A percentile compares a stretch with the other conserved stretches of the same genome.
phyloP scores from a whole-genome alignment of 495 filamentous ascomycete species.

The Polyplosphaeria fusca region DNA sequence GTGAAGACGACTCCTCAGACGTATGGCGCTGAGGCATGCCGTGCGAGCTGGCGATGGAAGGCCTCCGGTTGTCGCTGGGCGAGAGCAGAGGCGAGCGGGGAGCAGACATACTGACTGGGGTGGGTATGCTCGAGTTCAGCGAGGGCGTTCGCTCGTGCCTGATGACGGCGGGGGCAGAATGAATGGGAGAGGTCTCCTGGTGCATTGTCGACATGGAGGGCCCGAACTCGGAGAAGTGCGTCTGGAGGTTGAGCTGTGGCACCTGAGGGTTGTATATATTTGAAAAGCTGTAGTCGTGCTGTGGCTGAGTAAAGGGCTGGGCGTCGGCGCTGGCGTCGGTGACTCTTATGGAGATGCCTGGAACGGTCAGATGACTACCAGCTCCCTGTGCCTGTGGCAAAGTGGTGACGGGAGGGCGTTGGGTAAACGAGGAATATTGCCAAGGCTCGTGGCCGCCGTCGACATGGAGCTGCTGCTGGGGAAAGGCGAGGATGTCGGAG shows the following conservation, averaged over 20 bases:
- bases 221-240: conserved; percentile 12
- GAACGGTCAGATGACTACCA: conserved; percentile 26
- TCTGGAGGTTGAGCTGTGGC: conserved; percentile 11
- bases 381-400: conserved; percentile 29
- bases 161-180: neutral
- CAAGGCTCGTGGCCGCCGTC: neutral
- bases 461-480: conserved; percentile 7
- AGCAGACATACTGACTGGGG: conserved; percentile 23
- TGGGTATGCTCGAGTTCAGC: conserved; percentile 19
- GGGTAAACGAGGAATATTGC: conserved; percentile 1
- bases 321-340: conserved; percentile 8
- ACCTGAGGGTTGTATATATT: conserved; percentile 26
- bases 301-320: conserved; percentile 26
- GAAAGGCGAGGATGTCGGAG: conserved; percentile 7
- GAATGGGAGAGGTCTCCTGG: conserved; percentile 9
- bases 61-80: conserved; percentile 9
- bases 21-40: neutral
- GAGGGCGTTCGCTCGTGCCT: conserved; percentile 24
- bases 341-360: conserved; percentile 12
- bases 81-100: conserved; percentile 18
- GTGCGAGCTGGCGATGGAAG: conserved; percentile 12
- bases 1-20: conserved; percentile 25
- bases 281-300: conserved; percentile 1
- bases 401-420: neutral
- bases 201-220: conserved; percentile 9